phyloP scores from a whole-genome alignment of 108 stramenopile genomes.

The Aurantiochytrium sp. region DNA sequence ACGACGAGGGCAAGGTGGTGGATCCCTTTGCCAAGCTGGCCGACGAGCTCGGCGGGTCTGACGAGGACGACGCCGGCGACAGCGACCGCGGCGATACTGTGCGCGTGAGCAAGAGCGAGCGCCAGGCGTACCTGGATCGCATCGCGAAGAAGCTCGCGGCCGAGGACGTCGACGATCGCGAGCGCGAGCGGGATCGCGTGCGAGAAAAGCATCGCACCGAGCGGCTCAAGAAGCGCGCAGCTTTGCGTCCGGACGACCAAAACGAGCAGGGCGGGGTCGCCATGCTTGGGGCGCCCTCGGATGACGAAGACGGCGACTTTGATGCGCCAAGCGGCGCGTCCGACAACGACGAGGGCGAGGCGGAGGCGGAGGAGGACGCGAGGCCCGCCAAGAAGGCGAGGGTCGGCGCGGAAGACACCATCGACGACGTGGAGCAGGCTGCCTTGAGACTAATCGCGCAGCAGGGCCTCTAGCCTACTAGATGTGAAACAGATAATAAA shows the following conservation, averaged over 20 bases:
- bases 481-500: too few species aligned
- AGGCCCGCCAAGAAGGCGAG: background rate
- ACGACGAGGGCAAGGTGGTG: constrained; percentile 76
- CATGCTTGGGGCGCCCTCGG: background rate
- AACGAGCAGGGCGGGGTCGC: background rate
- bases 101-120: background rate
- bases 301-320: background rate
- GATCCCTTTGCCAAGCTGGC: constrained; percentile 55
- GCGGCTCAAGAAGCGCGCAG: background rate
- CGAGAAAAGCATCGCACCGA: background rate
- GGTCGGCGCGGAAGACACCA: background rate
- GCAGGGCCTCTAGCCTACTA: background rate
- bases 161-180: background rate
- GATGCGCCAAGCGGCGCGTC: background rate
- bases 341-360: background rate
- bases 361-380: background rate
- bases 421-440: background rate
- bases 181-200: background rate
- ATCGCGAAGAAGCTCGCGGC: background rate
- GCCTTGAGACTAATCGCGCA: background rate
- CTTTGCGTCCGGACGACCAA: background rate
- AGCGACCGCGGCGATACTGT: background rate
- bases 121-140: background rate
- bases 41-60: background rate
- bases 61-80: background rate